Evolutionary conservation across 768 basidiomycete genomes (phyloP), one percentile per base, ranked within the genome.

Genomic region (Phylloporus rhodoxanthus): DNA sequence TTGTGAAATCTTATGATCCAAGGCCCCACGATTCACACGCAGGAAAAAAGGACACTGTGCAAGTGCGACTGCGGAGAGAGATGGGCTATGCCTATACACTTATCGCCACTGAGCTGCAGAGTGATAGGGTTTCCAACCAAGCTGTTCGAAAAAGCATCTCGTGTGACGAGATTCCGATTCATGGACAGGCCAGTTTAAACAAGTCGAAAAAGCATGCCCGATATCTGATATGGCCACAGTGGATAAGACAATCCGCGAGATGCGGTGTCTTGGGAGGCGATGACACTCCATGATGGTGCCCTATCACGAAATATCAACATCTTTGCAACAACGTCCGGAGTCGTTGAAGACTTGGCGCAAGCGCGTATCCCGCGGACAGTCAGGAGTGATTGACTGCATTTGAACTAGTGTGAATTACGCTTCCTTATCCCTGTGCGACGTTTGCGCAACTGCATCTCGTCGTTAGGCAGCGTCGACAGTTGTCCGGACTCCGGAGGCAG

Each of bases 41-140:
- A 14, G 15, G 15, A 26, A 26, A 25, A 30, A 34, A 11, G 14
- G 6, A 34, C 38, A 19, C 26, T 47, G 51, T 52, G 54, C 8
- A 48, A 51, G 23, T 2, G n/a, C 14, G 20, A 42, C 45, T 28
- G 46, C 34, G 47, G 45, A 40, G 34, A n/a, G 25, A 42, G 36
- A 43, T 11, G 21, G 48, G 57, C 58, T 29, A 49, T 54, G 37
- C 28, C n/a, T 21, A 19, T 9, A 43, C 21, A 36, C 37, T 33
- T 48, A 45, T 58, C 41, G 51, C 43, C 46, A 48, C 53, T 58
- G 56, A 52, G 48, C 43, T 50, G 26, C 48, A 39, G 17, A 45
- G 21, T 48, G 44, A 55, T 58, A 43, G 19, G 17, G 51, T 52
- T 60, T 53, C 47, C 45, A 28, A 32, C 33, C n/a, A 46, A 55